A percentile compares a stretch with the other conserved stretches of the same genome.
Evolutionary conservation across 2,329 filamentous ascomycete species (phyloP).

Genomic region (Colletotrichum phormii): DNA sequence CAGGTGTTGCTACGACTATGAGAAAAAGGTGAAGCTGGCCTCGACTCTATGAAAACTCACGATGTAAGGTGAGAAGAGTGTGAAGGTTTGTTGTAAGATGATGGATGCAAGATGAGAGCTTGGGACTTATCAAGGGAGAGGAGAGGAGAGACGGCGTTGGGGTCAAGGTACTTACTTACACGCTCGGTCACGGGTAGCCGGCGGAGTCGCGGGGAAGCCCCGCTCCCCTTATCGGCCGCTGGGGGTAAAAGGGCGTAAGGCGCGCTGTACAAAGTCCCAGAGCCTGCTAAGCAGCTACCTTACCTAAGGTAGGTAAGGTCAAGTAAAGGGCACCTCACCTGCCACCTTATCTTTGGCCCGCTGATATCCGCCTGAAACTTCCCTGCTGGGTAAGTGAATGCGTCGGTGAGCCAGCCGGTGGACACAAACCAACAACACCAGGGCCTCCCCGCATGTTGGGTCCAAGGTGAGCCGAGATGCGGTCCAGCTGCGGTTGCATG

Average conservation of each 20-base stretch:
- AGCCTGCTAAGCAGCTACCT: background rate
- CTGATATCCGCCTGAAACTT: conserved; percentile 37
- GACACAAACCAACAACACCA: background rate
- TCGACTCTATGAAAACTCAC: background rate
- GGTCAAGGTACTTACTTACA: conserved; percentile 27
- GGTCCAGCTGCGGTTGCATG: background rate
- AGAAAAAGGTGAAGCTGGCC: background rate
- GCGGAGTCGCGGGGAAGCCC: conserved; percentile 35
- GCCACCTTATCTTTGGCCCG: conserved; percentile 30
- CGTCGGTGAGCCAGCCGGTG: background rate
- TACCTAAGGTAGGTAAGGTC: no score
- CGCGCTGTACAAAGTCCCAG: background rate
- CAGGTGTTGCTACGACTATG: background rate
- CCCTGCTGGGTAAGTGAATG: conserved; percentile 9
- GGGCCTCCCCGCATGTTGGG: background rate
- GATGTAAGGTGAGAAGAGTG: background rate
- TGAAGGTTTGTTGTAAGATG: background rate
- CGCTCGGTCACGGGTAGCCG: conserved; percentile 20
- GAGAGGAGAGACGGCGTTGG: background rate
- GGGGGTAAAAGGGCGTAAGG: conserved; percentile 28
- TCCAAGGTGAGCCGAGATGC: background rate
- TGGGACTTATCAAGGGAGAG: conserved; percentile 14
- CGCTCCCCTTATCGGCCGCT: conserved; percentile 31
- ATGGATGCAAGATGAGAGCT: background rate
- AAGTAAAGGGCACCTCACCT: background rate